Evolutionary conservation across 768 basidiomycete species (phyloP).

Genomic region (Hygrophorus pudorinus): DNA sequence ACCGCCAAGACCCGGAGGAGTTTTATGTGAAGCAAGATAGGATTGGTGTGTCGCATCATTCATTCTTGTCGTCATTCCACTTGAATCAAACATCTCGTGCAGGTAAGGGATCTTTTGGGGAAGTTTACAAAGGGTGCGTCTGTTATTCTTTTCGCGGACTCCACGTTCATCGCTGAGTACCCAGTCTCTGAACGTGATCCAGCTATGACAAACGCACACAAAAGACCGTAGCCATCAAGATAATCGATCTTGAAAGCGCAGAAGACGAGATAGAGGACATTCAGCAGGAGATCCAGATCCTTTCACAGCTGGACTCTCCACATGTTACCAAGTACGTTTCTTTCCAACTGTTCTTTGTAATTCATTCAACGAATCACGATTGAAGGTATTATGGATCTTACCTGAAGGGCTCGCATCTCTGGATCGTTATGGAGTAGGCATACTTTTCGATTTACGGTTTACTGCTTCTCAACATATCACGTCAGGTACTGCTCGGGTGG

Average conservation of each 20-base stretch:
- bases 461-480: conserved; percentile 3
- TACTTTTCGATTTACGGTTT: neutral
- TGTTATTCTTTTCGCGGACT: neutral
- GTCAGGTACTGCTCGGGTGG: conserved; percentile 92
- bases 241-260: conserved; percentile 97
- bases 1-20: conserved; percentile 87
- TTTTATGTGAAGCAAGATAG: conserved; percentile 96
- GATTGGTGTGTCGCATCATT: conserved; percentile 59
- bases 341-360: neutral
- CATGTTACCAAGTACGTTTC: conserved; percentile 85
- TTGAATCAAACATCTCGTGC: conserved; percentile 8
- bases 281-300: conserved; percentile 96
- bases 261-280: conserved; percentile 99
- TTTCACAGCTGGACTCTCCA: conserved; percentile 91
- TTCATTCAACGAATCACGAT: conserved; percentile 2
- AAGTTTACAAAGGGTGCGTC: conserved; percentile 94
- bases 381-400: conserved; percentile 88
- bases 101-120: conserved; percentile 99
- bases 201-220: conserved; percentile 95
- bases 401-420: conserved; percentile 90
- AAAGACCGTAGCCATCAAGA: conserved; percentile 98
- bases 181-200: conserved; percentile 1
- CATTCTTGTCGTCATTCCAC: conserved; percentile 5
- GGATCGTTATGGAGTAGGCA: conserved; percentile 97
- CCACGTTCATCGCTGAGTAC: neutral